Evolutionary conservation across 2,329 filamentous ascomycete species (phyloP), one percentile per base, ranked within the genome.

Genomic region (Metarhizium album): DNA sequence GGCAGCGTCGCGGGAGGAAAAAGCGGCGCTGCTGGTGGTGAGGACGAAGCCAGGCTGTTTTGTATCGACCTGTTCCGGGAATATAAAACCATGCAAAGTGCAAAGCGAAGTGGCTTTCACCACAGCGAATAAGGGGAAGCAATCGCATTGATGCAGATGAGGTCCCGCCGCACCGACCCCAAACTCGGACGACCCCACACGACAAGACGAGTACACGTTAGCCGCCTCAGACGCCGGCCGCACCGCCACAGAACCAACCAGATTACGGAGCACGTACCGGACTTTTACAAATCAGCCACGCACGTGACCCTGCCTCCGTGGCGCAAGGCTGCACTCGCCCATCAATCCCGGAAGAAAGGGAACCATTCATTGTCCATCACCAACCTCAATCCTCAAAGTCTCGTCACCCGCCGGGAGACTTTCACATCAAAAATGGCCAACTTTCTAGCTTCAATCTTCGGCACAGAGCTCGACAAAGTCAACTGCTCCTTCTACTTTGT

Each of bases 391-490:
- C 6, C 46, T 45, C 38, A 29, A 29, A 29, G 7, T 54, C n/a
- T 18, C 38, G 47, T 49, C 45, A 13, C 2, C 14, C 33, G 16
- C 16, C 33, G 14, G 11, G 14, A 4, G n/a, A 29, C 33, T 2
- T 13, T 23, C 22, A 20, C 31, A 3, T 14, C 50, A 18, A 70
- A 48, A 53, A 95, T 95, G 90, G 90, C 90, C 65, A 96, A 96
- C 78, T 97, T 96, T 69, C 87, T 98, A 69, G 93, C 93, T 64
- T 95, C 90, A 67, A 98, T 98, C 74, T 98, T 98, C 78, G 93
- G 93, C 65, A 98, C 93, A 29, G 93, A 98, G 79, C 93, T 97
- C 72, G 93, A 98, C 83, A 98, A 91, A 68, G 90, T 96, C 76
- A 96, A 97, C 80, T 96, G 93, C 81, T 93, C 87, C 52, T 98